Percentiles rank a stretch among this genome's conserved stretches.
These are phyloP conservation scores for Polytrichum formosum DNA, from an alignment of 225 moss, liverwort and hornwort species.

Conservation along the genomic window DNA sequence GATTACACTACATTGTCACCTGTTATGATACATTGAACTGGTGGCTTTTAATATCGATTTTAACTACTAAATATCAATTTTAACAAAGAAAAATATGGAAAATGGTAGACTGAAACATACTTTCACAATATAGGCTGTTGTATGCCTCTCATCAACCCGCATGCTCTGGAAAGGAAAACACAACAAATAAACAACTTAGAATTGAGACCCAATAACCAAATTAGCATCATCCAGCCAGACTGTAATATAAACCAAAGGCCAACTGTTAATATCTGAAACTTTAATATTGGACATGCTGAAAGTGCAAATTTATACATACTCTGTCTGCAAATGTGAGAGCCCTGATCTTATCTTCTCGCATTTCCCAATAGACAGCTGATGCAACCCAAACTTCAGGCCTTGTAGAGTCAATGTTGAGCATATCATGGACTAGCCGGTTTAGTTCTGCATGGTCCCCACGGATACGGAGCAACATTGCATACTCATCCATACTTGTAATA, in stretches of 20 bases:
- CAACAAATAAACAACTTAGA: neutral
- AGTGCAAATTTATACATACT: slow-evolving; percentile 28
- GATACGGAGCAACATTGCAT: slow-evolving; percentile 77
- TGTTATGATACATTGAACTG: too few species aligned
- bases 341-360: slow-evolving; percentile 85
- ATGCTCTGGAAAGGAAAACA: slow-evolving; percentile 49
- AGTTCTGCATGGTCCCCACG: slow-evolving; percentile 72
- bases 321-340: slow-evolving; percentile 85
- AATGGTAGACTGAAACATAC: slow-evolving; percentile 18
- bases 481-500: slow-evolving; percentile 88
- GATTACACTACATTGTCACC: too few species aligned
- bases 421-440: slow-evolving; percentile 84
- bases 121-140: slow-evolving; percentile 87
- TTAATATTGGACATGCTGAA: neutral
- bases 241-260: too few species aligned
- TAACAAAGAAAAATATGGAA: too few species aligned
- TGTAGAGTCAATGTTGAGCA: slow-evolving; percentile 71
- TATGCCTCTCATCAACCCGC: slow-evolving; percentile 83
- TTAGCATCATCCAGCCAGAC: neutral
- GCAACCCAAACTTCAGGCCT: slow-evolving; percentile 98
- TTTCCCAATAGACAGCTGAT: slow-evolving; percentile 88
- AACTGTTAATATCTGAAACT: too few species aligned
- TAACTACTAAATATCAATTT: too few species aligned
- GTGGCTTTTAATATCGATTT: too few species aligned
- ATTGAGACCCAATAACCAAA: neutral